A percentile compares a stretch with the other conserved stretches of the same genome.
These are phyloP conservation scores for Calonectria crousiana DNA, from an alignment of 2,329 filamentous ascomycete species.

Conservation along the genomic window DNA sequence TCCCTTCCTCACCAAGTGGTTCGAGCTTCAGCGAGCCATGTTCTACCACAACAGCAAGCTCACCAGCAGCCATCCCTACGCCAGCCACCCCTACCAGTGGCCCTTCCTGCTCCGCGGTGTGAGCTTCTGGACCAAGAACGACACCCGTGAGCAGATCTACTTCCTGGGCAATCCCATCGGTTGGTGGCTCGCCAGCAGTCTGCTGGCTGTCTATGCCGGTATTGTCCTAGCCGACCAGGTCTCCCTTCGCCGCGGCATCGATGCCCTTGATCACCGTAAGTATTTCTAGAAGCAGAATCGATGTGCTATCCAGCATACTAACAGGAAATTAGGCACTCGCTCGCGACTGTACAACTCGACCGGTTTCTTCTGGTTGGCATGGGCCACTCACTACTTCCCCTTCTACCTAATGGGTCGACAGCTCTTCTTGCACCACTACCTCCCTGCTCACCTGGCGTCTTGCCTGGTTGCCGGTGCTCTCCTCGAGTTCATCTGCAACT, in stretches of 20 bases:
- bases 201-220: slow-evolving; percentile 92
- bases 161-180: slow-evolving; percentile 97
- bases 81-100: slow-evolving; percentile 96
- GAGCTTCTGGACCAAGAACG: slow-evolving; percentile 98
- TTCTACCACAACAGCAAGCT: slow-evolving; percentile 99
- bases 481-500: slow-evolving; percentile 95
- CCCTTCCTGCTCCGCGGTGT: slow-evolving; percentile 97
- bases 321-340: slow-evolving; percentile 75
- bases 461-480: slow-evolving; percentile 90
- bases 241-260: slow-evolving; percentile 90
- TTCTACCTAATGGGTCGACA: slow-evolving; percentile 99
- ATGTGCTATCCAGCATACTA: slow-evolving; percentile 36
- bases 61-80: slow-evolving; percentile 96
- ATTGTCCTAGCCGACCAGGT: slow-evolving; percentile 94
- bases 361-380: slow-evolving; percentile 98
- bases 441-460: slow-evolving; percentile 93
- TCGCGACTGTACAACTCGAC: slow-evolving; percentile 98
- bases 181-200: slow-evolving; percentile 95
- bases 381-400: slow-evolving; percentile 96
- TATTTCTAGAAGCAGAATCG: slow-evolving; percentile 42
- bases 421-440: slow-evolving; percentile 97
- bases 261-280: slow-evolving; percentile 94
- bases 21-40: slow-evolving; percentile 97
- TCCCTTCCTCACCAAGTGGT: slow-evolving; percentile 93
- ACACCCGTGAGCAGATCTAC: slow-evolving; percentile 96